Evolutionary conservation across 495 filamentous ascomycete species (phyloP), one percentile per base, ranked within the genome.

Genomic region (Stereocaulon alpinum): DNA sequence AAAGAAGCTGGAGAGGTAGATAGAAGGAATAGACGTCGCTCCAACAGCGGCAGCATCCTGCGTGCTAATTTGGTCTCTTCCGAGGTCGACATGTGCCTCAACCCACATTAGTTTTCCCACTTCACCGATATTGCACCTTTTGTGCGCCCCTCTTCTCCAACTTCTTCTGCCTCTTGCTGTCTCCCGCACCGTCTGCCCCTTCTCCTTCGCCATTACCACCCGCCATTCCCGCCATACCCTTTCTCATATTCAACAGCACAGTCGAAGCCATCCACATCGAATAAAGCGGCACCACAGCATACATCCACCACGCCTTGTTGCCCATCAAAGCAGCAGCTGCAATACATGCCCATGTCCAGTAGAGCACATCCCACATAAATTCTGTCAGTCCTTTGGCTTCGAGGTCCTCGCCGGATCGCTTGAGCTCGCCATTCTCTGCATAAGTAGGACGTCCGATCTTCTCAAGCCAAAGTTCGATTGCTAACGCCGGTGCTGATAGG

Each of bases 321-420:
- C 88, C 87, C 50, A 89, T 80, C 4, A 90, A 48, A 12, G 81
- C 82, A 3, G 80, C 87, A 7, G 82, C 71, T 9, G 80, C 71
- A 32, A 89, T 75, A 27, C 81, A 85, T 20, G 77, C 82, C 85
- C 87, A 90, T 0, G 88, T 91, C 73, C 93, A 91, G 77, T 95
- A 97, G 40, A 96, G 75, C 29, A 96, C 79, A 74, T 98, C 93
- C 80, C 92, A 97, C 86, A 96, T 88, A 73, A 91, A 98, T 72
- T 98, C 93, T 9, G 91, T 97, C 71, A 98, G 74, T 0, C 93
- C 93, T 29, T 86, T 81, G 0, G 89, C 89, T 30, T 88, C 85
- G 27, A 98, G 79, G 70, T 97, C 93, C 69, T 97, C 92, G 18
- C 93, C 93, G 0, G 86, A 76, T 15, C 77, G 81, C 62, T 82